Percentiles rank a stretch among this genome's conserved stretches.
Conservation (phyloP, 2,329 filamentous ascomycete species). For the Tolypocladium paradoxum region DNA sequence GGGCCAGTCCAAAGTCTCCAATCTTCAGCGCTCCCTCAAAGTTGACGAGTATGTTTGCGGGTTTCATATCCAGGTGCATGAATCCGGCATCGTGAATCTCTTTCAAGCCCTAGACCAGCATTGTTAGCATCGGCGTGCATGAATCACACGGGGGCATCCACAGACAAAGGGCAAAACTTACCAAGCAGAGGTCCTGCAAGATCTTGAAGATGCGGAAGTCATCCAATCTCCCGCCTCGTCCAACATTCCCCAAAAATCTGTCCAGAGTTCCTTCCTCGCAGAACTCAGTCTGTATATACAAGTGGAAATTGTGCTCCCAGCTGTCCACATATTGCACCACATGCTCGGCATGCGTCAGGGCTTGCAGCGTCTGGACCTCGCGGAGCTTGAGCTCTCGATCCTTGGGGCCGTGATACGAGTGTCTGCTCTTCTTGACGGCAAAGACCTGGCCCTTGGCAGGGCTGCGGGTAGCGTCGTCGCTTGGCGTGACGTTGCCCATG, state of each 20-base stretch:
- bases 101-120: slow-evolving; percentile 59
- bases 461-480: slow-evolving; percentile 36
- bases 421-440: slow-evolving; percentile 88
- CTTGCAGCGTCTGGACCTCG: slow-evolving; percentile 70
- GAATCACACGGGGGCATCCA: no score
- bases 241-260: slow-evolving; percentile 72
- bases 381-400: slow-evolving; percentile 77
- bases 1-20: slow-evolving; percentile 76
- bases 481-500: slow-evolving; percentile 34
- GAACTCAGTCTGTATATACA: slow-evolving; percentile 97
- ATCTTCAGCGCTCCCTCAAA: slow-evolving; percentile 78
- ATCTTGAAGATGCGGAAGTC: slow-evolving; percentile 99
- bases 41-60: slow-evolving; percentile 72
- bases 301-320: slow-evolving; percentile 76
- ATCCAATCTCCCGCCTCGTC: slow-evolving; percentile 76
- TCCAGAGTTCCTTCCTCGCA: slow-evolving; percentile 91
- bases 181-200: slow-evolving; percentile 71
- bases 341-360: slow-evolving; percentile 72
- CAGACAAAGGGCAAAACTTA: slow-evolving; percentile 33
- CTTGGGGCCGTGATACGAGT: slow-evolving; percentile 64
- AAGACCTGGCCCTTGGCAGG: slow-evolving; percentile 54
- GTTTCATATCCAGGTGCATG: slow-evolving; percentile 77
- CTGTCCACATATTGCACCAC: slow-evolving; percentile 73
- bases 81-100: slow-evolving; percentile 84
- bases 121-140: slow-evolving; percentile 2